phyloP scores from a whole-genome alignment of 2,329 filamentous ascomycete genomes.

The Nannizzia gypsea region DNA sequence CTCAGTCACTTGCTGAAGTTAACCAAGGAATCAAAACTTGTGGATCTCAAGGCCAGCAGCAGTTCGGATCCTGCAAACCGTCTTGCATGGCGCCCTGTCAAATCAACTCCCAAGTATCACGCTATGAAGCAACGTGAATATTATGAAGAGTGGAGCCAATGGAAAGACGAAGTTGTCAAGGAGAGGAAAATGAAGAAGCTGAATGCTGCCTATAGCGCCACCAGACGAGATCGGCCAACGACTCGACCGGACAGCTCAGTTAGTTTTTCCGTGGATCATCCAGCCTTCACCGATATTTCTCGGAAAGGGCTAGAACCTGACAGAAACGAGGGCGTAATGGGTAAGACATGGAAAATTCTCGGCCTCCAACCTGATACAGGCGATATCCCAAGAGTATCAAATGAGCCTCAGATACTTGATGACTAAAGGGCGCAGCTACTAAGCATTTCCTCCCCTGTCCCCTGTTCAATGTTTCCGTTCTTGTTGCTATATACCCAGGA shows the following conservation, averaged over 20 bases:
- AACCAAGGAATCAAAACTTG: conserved; percentile 31
- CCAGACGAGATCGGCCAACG: background rate
- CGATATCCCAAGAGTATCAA: background rate
- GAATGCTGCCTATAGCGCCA: background rate
- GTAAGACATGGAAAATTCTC: conserved; percentile 30
- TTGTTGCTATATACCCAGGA: background rate
- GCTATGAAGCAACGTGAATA: conserved; percentile 35
- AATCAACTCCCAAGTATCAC: conserved; percentile 34
- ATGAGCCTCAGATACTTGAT: background rate
- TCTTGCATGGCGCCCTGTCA: conserved; percentile 31
- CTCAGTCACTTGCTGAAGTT: conserved; percentile 33
- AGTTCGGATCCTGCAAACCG: conserved; percentile 19
- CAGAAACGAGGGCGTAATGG: conserved; percentile 26
- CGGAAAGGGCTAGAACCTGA: conserved; percentile 17
- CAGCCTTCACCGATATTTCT: background rate
- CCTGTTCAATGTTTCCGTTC: background rate
- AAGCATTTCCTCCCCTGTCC: background rate
- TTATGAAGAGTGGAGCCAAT: conserved; percentile 36
- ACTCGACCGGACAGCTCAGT: background rate
- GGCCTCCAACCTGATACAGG: conserved; percentile 23
- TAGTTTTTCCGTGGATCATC: background rate
- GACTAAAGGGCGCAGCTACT: background rate
- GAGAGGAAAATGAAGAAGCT: conserved; percentile 26
- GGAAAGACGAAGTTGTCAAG: conserved; percentile 31
- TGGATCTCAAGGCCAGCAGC: conserved; percentile 29